Evolutionary conservation across 371 early-diverging fungal genomes (phyloP).

Genomic region (Choanephora cucurbitarum): DNA sequence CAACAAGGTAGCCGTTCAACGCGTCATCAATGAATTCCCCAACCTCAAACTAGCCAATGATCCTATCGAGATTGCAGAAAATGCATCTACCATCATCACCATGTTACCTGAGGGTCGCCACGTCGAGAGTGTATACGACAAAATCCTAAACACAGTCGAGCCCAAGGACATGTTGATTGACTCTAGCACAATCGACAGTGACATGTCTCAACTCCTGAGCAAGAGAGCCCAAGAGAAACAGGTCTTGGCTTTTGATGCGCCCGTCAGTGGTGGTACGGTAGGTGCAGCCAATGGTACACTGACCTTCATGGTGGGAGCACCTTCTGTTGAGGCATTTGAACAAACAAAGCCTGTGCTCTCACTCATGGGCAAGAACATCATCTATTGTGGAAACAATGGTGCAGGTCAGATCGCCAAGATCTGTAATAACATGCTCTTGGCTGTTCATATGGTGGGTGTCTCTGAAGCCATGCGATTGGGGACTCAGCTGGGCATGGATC

Average conservation of each 20-base stretch:
- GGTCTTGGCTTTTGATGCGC: constrained; percentile 87
- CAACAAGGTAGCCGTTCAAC: constrained; percentile 54
- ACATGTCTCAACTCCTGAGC: constrained; percentile 69
- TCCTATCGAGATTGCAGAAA: constrained; percentile 72
- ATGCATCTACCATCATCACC: constrained; percentile 82
- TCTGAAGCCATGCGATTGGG: constrained; percentile 94
- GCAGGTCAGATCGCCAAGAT: constrained; percentile 95
- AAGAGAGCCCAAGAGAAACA: constrained; percentile 56
- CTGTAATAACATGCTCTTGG: constrained; percentile 97
- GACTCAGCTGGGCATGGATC: constrained; percentile 86
- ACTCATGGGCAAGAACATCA: constrained; percentile 92
- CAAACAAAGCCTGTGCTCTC: constrained; percentile 65
- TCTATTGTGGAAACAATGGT: constrained; percentile 89
- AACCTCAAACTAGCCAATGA: constrained; percentile 56
- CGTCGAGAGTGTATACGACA: constrained; percentile 79
- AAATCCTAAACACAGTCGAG: constrained; percentile 58
- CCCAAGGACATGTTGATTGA: constrained; percentile 74
- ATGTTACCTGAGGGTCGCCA: constrained; percentile 90
- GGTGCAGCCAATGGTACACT: constrained; percentile 92
- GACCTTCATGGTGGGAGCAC: constrained; percentile 97
- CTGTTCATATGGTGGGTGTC: constrained; percentile 91
- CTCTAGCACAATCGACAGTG: constrained; percentile 90
- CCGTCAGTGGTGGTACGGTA: constrained; percentile 92
- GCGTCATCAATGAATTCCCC: constrained; percentile 49
- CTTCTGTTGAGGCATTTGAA: constrained; percentile 59